phyloP scores from a whole-genome alignment of 108 stramenopile species.

The Mayamaea pseudoterrestris region DNA sequence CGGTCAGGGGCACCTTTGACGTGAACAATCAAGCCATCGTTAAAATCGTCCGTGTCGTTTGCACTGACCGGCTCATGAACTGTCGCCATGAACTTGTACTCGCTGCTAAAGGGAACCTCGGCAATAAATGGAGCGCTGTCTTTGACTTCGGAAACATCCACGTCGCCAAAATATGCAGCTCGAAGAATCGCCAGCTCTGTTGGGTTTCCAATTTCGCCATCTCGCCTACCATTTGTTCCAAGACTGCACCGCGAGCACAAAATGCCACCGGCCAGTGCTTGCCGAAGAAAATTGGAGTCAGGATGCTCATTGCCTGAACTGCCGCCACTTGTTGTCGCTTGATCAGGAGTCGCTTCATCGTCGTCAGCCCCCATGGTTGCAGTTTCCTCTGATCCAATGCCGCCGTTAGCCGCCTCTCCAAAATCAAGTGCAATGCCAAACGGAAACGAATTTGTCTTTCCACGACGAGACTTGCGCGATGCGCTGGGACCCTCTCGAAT shows the following conservation, averaged over 20 bases:
- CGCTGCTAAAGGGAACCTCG: conserved; percentile 67
- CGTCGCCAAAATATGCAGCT: conserved; percentile 59
- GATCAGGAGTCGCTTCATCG: conserved; percentile 11
- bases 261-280: conserved; percentile 57
- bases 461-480: too few species aligned
- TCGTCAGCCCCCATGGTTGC: neutral
- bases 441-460: conserved; percentile 11
- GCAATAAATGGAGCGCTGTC: conserved; percentile 46
- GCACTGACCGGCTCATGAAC: conserved; percentile 31
- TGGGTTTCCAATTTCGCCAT: conserved; percentile 80
- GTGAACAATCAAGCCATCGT: conserved; percentile 46
- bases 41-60: conserved; percentile 29
- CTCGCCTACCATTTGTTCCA: conserved; percentile 55
- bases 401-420: conserved; percentile 12
- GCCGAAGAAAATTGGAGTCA: conserved; percentile 33
- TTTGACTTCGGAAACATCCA: conserved; percentile 52
- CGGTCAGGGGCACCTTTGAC: conserved; percentile 95
- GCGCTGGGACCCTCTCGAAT: conserved; percentile 17
- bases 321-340: conserved; percentile 40
- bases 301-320: too few species aligned
- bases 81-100: conserved; percentile 68
- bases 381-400: conserved; percentile 12
- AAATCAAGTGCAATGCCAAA: neutral
- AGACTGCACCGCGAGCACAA: conserved; percentile 66
- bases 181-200: conserved; percentile 78